A percentile compares a stretch with the other conserved stretches of the same genome.
Evolutionary conservation across 495 filamentous ascomycete species (phyloP).

Genomic region (Hapsidospora chrysogenum): DNA sequence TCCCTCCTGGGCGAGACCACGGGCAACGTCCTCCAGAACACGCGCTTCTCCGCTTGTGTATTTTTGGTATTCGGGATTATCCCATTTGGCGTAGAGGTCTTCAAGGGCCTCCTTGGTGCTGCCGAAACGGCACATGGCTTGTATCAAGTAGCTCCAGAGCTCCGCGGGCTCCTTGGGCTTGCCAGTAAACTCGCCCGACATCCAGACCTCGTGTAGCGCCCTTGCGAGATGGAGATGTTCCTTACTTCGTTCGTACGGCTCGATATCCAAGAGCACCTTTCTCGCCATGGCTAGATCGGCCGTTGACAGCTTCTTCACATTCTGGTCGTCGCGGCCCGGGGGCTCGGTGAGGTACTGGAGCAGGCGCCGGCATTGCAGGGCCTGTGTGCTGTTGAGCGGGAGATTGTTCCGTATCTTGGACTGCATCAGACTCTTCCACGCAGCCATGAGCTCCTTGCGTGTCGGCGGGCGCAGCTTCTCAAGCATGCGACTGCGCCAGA

Average conservation of each 20-base stretch:
- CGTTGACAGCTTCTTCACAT: constrained; percentile 20
- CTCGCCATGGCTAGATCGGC: constrained; percentile 32
- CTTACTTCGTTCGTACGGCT: constrained; percentile 19
- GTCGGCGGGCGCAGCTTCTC: constrained; percentile 39
- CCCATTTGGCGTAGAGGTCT: constrained; percentile 25
- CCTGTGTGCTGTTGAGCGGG: constrained; percentile 49
- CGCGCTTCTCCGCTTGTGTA: neutral
- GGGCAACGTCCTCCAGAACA: neutral
- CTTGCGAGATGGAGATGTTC: constrained; percentile 37
- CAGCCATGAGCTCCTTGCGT: constrained; percentile 38
- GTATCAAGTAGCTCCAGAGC: constrained; percentile 34
- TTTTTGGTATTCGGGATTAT: constrained; percentile 1
- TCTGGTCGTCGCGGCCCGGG: constrained; percentile 18
- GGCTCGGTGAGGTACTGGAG: constrained; percentile 39
- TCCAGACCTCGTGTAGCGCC: constrained; percentile 23
- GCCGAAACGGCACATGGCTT: constrained; percentile 39
- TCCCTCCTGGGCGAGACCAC: constrained; percentile 49
- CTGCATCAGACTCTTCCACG: constrained; percentile 47
- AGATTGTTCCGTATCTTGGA: constrained; percentile 28
- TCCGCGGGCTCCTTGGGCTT: constrained; percentile 1
- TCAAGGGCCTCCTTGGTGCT: constrained; percentile 40
- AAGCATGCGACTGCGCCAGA: constrained; percentile 25
- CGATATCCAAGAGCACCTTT: constrained; percentile 14
- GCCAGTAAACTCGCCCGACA: neutral
- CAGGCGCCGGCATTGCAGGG: constrained; percentile 34